These are phyloP conservation scores for Salicornia ramosissima DNA, from an alignment of 148 eudicot species.

Conservation along the genomic window DNA sequence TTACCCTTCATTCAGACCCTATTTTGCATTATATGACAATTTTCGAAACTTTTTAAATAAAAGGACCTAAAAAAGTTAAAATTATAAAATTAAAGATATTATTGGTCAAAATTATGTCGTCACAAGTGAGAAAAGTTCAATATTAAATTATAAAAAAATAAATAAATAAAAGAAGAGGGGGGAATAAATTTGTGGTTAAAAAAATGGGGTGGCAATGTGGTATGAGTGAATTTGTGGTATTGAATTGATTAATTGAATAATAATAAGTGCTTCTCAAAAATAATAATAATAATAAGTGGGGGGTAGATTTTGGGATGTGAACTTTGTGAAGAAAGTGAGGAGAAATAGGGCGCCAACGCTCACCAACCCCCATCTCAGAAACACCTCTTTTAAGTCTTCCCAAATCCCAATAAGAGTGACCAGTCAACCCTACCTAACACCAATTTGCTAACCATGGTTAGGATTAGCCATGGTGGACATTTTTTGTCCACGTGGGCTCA, in stretches of 20 bases:
- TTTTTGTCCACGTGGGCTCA: conserved; percentile 17
- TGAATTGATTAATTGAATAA: too few relatives aligned
- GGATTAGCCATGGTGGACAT: background rate
- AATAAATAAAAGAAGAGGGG: too few relatives aligned
- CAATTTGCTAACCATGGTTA: conserved; percentile 17
- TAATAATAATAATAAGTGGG: background rate
- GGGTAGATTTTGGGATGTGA: conserved; percentile 14
- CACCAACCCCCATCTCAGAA: conserved; percentile 30
- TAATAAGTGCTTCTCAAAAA: too few relatives aligned
- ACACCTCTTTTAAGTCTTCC: background rate
- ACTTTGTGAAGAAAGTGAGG: background rate
- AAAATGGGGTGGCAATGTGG: background rate
- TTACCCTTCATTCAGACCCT: too few relatives aligned
- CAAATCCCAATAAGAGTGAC: background rate
- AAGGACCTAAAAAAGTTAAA: too few relatives aligned
- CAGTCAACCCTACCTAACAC: conserved; percentile 30
- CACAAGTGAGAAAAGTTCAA: too few relatives aligned
- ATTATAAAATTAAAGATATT: too few relatives aligned
- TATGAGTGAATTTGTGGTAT: too few relatives aligned
- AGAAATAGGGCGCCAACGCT: conserved; percentile 30
- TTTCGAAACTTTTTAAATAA: too few relatives aligned
- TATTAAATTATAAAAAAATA: too few relatives aligned
- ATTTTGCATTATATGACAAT: too few relatives aligned
- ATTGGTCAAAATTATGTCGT: too few relatives aligned
- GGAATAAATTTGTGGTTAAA: background rate